Base-by-base conservation (phyloP, 2,329 filamentous ascomycete species). In the Penicillium expansum region DNA sequence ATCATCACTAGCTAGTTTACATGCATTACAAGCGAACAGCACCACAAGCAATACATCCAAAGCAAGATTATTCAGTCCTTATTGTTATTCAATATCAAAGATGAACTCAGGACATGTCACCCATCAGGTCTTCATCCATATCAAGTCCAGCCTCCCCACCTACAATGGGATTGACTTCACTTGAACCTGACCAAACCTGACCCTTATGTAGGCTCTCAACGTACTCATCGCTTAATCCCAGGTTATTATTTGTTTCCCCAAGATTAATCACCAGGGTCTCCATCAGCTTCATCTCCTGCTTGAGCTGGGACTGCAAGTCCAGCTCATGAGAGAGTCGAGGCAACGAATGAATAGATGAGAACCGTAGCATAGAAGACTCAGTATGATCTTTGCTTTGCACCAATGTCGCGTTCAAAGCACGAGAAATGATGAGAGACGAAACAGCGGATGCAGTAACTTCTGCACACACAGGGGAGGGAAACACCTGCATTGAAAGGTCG, bases 211-310 rank as follows among this genome's bases (percentile, higher is more conserved):
- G 57, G 49, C 77, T 76, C 42, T 85, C 82, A 32, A 86, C 74
- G 63, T 83, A 85, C 67, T 87, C 85, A 63, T 81, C 83, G 54
- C 78, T 82, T 41, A 88, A 69, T 41, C 80, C 82, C 48, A 87
- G 67, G 18, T 79, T 80, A 52, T 79, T 77, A 60, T 86, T 83
- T 16, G 79, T 80, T 57, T 82, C 78, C 61, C 78, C 77, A 43
- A 86, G 76, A 62, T 80, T 79, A 22, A 77, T 72, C 20, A 81
- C 76, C 6, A 88, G 75, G 9, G 67, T 64, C 50, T 80, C 76
- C 2, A 85, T 80, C 29, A 79, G 79, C 42, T 72, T 63, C 32
- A 79, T 81, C 66, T 83, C 82, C 39, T 72, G 69, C 42, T 77
- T 72, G 9, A 88, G 72, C 37, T 77, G 77, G 69, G 62, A 48